Evolutionary conservation across 768 basidiomycete genomes (phyloP).

Genomic region (Hygrocybe coccinea): DNA sequence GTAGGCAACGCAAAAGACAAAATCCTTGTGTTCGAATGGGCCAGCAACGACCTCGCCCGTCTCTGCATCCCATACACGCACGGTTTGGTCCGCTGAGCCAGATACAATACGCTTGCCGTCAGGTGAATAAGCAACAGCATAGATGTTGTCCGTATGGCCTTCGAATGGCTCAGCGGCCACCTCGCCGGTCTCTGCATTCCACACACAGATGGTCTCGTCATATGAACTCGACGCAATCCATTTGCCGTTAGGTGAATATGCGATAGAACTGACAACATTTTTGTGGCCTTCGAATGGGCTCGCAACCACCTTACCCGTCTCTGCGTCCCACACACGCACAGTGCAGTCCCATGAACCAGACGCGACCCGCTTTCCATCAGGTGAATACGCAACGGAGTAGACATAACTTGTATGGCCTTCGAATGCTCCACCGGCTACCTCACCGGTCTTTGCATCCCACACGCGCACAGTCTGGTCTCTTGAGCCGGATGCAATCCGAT

Average conservation of each 20-base stretch:
- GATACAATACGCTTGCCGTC: constrained; percentile 11
- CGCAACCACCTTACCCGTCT: too few relatives aligned
- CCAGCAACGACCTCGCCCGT: too few relatives aligned
- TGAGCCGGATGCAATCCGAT: constrained; percentile 20
- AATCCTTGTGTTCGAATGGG: constrained; percentile 8
- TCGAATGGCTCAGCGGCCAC: background rate
- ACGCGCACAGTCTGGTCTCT: constrained; percentile 13
- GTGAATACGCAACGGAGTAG: constrained; percentile 21
- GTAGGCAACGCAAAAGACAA: constrained; percentile 10
- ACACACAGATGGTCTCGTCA: constrained; percentile 8
- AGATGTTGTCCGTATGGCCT: constrained; percentile 26
- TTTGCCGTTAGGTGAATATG: constrained; percentile 12
- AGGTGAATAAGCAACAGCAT: constrained; percentile 10
- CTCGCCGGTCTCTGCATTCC: constrained; percentile 6
- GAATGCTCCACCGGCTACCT: constrained; percentile 22
- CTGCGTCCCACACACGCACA: constrained; percentile 17
- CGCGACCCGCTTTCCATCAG: constrained; percentile 19
- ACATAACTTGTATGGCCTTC: constrained; percentile 70
- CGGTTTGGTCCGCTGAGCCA: constrained; percentile 1
- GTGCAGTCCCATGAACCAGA: constrained; percentile 19
- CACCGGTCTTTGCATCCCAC: constrained; percentile 5
- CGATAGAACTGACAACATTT: constrained; percentile 10
- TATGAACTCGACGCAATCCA: constrained; percentile 5
- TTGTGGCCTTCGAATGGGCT: constrained; percentile 25
- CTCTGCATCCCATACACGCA: constrained; percentile 12